Conservation (phyloP, 2,329 filamentous ascomycete species). For the Trichoderma gracile region DNA sequence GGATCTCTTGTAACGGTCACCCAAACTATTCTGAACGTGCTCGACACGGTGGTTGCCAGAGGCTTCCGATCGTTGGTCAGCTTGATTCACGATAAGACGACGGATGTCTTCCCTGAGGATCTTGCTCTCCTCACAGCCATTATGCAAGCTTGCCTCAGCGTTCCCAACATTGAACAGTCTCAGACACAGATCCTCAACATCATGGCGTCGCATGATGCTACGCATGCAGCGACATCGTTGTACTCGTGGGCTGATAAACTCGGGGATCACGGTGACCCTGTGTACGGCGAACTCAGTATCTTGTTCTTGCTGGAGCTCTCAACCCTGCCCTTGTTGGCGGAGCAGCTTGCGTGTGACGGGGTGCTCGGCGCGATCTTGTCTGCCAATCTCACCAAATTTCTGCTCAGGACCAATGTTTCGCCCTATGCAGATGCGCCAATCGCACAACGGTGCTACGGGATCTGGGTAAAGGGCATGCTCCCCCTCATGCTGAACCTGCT, state of each 20-base stretch:
- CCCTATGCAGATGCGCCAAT: constrained; percentile 74
- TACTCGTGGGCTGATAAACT: constrained; percentile 94
- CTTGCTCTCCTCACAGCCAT: constrained; percentile 85
- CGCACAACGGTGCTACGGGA: constrained; percentile 73
- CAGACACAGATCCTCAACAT: constrained; percentile 71
- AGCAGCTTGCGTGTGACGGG: constrained; percentile 86
- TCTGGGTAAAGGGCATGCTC: constrained; percentile 87
- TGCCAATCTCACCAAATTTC: constrained; percentile 75
- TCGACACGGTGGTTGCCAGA: constrained; percentile 75
- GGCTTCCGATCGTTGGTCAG: constrained; percentile 81
- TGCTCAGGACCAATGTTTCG: constrained; percentile 69
- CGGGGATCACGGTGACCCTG: constrained; percentile 73
- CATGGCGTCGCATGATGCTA: constrained; percentile 68
- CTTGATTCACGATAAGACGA: constrained; percentile 75
- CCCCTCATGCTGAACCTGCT: constrained; percentile 88
- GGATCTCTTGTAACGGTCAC: constrained; percentile 48
- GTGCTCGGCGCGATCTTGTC: constrained; percentile 77
- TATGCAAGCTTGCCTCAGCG: constrained; percentile 76
- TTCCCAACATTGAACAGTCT: constrained; percentile 73
- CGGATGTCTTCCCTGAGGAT: constrained; percentile 67
- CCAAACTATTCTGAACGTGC: constrained; percentile 72
- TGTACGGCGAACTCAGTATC: constrained; percentile 91
- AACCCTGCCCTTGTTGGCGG: constrained; percentile 75
- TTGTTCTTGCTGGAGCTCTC: constrained; percentile 88
- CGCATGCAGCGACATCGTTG: constrained; percentile 79